These are phyloP conservation scores for Fonsecaea pugnacius DNA, from an alignment of 2,329 filamentous ascomycete species.

Conservation along the genomic window DNA sequence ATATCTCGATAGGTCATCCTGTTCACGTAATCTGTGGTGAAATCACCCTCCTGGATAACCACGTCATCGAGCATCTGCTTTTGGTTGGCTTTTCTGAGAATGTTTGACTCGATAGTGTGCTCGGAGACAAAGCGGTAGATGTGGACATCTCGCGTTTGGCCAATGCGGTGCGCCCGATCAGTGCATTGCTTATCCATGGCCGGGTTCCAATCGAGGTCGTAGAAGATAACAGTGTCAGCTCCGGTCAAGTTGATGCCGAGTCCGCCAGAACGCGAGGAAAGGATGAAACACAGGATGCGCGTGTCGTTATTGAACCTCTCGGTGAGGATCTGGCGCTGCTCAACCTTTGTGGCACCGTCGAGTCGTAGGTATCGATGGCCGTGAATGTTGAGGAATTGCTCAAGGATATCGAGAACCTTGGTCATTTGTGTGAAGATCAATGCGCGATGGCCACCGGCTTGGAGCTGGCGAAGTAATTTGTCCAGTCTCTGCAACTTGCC, in stretches of 20 bases:
- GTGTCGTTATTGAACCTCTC: constrained; percentile 96
- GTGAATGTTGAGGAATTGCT: constrained; percentile 97
- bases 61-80: constrained; percentile 98
- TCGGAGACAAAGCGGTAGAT: constrained; percentile 94
- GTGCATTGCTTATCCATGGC: constrained; percentile 99
- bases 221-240: constrained; percentile 97
- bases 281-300: constrained; percentile 90
- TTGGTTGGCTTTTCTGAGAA: constrained; percentile 92
- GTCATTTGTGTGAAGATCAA: constrained; percentile 99
- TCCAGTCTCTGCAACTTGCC: constrained; percentile 93
- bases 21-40: constrained; percentile 95
- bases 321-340: constrained; percentile 91
- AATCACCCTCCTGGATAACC: constrained; percentile 96
- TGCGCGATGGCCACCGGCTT: constrained; percentile 87
- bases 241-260: constrained; percentile 96
- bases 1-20: constrained; percentile 72
- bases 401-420: constrained; percentile 93
- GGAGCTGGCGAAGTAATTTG: constrained; percentile 79
- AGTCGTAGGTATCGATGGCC: constrained; percentile 95
- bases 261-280: constrained; percentile 91
- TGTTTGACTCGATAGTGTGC: constrained; percentile 97
- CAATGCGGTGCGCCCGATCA: constrained; percentile 94
- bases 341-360: constrained; percentile 94
- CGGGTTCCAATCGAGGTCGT: constrained; percentile 98
- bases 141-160: constrained; percentile 95